Base-by-base conservation (phyloP, 805 yeast species). In the Sporopachydermia quercuum region DNA sequence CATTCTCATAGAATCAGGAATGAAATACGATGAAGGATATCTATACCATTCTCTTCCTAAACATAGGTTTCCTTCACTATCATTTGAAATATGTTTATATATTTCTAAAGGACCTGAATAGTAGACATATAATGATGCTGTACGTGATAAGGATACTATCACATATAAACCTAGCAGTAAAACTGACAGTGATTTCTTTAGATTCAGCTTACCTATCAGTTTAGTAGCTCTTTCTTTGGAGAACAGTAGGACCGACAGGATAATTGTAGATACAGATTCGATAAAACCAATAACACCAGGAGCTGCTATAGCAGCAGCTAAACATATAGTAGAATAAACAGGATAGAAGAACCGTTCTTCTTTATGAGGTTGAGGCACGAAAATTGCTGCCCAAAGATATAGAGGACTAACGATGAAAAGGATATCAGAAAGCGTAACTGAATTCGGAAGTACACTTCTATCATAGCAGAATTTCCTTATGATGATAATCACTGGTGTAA, bases 21-120 rank as follows among this genome's bases (percentile, higher is more conserved):
- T 60, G 52, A 87, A 84, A 54, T 86, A 82, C 0, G 96, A 86
- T 1, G 82, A 76, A 5, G 97, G 96, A 57, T 64, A 87, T 52
- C 89, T 81, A 52, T 84, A 85, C 96, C 96, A 87, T 60, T 89
- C 96, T 43, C 94, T 70, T 2, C 96, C 96, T n/a, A 81, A 67
- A 57, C 97, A 89, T 0, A 89, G 78, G 47, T 74, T 78, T 30
- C 59, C 61, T 11, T 45, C 38, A 3, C 50, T 48, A 4, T 51
- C 42, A 15, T 52, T 41, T 2, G 45, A 66, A 11, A 70, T 47
- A 19, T 60, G 62, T n/a, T 60, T 48, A 49, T 75, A 78, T 1
- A 79, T 72, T 0, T 61, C 48, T 39, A 85, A 58, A 4, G 96
- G 94, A 0, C 94, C 83, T 19, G 73, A 61, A 52, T 87, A 86